Percentiles rank a stretch among this genome's conserved stretches.
phyloP scores from a whole-genome alignment of 2,329 filamentous ascomycete species.

The Microdochium paspali region DNA sequence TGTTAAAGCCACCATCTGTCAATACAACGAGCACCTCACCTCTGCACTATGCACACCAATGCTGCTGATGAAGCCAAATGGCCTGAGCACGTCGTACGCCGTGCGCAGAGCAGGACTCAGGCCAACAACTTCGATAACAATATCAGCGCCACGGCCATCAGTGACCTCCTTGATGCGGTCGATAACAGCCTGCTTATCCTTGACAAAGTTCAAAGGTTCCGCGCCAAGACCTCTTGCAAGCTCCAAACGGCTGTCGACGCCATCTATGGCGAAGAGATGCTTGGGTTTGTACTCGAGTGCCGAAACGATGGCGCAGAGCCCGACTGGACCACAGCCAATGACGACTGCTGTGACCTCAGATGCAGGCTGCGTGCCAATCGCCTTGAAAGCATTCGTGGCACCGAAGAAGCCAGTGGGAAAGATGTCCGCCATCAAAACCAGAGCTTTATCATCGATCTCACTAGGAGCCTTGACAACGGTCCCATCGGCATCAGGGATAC shows the following conservation, averaged over 20 bases:
- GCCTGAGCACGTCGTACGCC: conserved; percentile 61
- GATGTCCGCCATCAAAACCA: conserved; percentile 88
- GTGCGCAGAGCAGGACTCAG: conserved; percentile 59
- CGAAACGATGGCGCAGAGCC: conserved; percentile 73
- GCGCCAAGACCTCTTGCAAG: conserved; percentile 67
- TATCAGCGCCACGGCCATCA: conserved; percentile 73
- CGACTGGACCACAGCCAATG: conserved; percentile 79
- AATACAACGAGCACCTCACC: conserved; percentile 29
- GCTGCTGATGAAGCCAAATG: conserved; percentile 65
- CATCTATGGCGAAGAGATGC: conserved; percentile 70
- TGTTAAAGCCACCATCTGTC: not conserved
- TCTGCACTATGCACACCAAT: conserved; percentile 70
- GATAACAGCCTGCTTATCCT: conserved; percentile 54
- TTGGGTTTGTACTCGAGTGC: conserved; percentile 68
- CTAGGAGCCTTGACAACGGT: conserved; percentile 68
- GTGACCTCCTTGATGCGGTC: conserved; percentile 66
- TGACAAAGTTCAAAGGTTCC: conserved; percentile 72
- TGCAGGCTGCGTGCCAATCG: conserved; percentile 47
- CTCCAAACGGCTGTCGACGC: conserved; percentile 64
- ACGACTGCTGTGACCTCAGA: conserved; percentile 64
- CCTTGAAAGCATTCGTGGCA: conserved; percentile 65
- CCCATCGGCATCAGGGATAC: conserved; percentile 71
- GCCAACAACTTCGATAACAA: conserved; percentile 72
- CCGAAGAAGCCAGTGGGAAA: conserved; percentile 85
- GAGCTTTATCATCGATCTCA: conserved; percentile 60